Conservation (phyloP, 2,329 filamentous ascomycete species). For the Colletotrichum salicis region DNA sequence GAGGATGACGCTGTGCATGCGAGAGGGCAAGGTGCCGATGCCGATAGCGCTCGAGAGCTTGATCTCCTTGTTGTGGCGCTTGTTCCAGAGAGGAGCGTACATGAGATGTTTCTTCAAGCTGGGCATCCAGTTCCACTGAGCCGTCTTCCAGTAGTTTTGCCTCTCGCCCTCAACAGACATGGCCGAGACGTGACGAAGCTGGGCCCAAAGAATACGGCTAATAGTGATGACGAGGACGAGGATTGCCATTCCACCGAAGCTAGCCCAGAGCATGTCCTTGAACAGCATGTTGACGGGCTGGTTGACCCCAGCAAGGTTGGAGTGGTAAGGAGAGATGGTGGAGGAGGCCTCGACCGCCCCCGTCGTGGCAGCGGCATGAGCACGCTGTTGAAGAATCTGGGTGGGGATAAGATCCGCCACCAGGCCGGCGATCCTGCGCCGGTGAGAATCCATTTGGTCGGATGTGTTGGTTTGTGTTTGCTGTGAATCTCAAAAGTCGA, state of each 20-base stretch:
- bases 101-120: constrained; percentile 70
- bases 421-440: constrained; percentile 43
- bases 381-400: constrained; percentile 45
- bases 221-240: constrained; percentile 65
- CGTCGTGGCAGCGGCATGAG: constrained; percentile 37
- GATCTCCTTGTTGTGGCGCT: constrained; percentile 76
- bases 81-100: constrained; percentile 72
- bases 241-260: constrained; percentile 65
- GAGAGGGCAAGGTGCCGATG: constrained; percentile 71
- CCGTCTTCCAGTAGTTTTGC: constrained; percentile 69
- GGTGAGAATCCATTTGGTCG: constrained; percentile 45
- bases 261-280: constrained; percentile 69
- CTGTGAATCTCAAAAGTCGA: constrained; percentile 23
- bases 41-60: constrained; percentile 69
- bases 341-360: constrained; percentile 46
- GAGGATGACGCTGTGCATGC: constrained; percentile 70
- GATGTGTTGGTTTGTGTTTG: constrained; percentile 9
- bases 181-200: constrained; percentile 68
- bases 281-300: constrained; percentile 68
- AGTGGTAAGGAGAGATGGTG: constrained; percentile 66
- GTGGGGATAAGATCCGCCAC: constrained; percentile 44
- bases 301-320: constrained; percentile 69
- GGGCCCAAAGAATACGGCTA: constrained; percentile 63
- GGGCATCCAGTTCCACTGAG: constrained; percentile 71
- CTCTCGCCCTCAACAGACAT: constrained; percentile 63